Base-by-base conservation (phyloP, 1,139 yeast genomes). In the Entelexis paramagnoliae region DNA sequence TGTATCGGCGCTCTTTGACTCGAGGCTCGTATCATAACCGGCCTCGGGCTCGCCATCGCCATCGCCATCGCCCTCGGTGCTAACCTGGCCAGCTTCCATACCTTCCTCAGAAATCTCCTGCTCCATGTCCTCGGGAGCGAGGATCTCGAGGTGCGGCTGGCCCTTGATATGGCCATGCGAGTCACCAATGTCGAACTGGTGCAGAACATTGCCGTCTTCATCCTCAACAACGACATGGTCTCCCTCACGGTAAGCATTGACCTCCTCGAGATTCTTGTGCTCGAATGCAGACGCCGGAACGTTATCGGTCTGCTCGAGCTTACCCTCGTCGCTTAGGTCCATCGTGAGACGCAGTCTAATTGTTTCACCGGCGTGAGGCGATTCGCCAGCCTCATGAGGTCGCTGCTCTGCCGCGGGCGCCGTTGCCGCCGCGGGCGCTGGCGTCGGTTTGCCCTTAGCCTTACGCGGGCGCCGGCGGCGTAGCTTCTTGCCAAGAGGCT, bases 211-310 rank as follows among this genome's bases (percentile, higher is more conserved):
- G 51, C 97, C 97, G 51, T 79, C 74, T 54, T 75, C 77, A 66
- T 87, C 93, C 64, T 89, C 98, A 55, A 89, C 72, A 51, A 89
- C 76, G 43, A 88, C 66, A 41, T 74, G 71, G 42, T 71, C 63
- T 28, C 95, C 95, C 62, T 86, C 95, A 55, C 78, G 79, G 65
- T 78, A 89, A 0, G 87, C 91, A 28, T 76, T 71, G 46, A 64
- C 55, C 19, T 63, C 66, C 8, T 59, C 56, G 17, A 58, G 59
- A 24, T 59, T 24, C 48, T 46, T 50, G 41, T 56, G 59, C 22
- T 51, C 50, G 34, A 59, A 51, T 28, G 52, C 50, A 5, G 35
- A 19, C n/a, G 55, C 53, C 10, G 55, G 54, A 10, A 59, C 53
- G 11, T 29, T 13, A 6, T 50, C 60, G 1, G 49, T 43, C 26